Conservation (phyloP, 2,329 filamentous ascomycete species). For the Tolypocladium sp. region DNA sequence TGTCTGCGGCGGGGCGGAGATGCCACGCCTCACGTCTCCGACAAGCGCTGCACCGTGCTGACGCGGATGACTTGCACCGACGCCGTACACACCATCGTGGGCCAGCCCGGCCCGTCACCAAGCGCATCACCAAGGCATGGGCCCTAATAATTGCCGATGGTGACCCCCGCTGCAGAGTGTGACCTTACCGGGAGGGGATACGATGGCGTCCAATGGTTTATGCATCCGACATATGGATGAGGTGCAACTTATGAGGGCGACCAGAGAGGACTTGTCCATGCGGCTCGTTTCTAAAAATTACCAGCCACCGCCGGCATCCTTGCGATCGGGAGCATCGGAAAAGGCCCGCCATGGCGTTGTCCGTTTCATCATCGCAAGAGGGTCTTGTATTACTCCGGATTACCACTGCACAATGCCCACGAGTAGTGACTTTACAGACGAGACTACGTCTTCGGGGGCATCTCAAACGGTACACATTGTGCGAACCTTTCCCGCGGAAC, state of each 20-base stretch:
- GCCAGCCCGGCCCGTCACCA: background rate
- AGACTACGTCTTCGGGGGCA: background rate
- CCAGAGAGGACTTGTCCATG: background rate
- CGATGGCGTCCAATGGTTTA: background rate
- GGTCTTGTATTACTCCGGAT: background rate
- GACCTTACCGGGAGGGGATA: background rate
- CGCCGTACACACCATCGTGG: background rate
- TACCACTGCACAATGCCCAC: background rate
- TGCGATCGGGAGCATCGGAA: background rate
- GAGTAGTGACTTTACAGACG: background rate
- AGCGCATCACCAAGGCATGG: background rate
- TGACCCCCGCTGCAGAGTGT: background rate
- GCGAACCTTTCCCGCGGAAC: background rate
- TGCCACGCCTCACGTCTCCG: background rate
- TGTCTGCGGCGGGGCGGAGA: background rate
- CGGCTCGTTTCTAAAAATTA: background rate
- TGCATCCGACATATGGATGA: background rate
- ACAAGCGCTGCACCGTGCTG: conserved; percentile 1
- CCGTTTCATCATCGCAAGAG: background rate
- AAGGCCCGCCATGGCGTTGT: background rate
- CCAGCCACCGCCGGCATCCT: background rate
- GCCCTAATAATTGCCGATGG: background rate
- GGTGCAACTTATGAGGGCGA: background rate
- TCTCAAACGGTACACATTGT: background rate
- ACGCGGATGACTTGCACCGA: background rate